Conservation (phyloP, 768 basidiomycete species). For the Suillus bovinus region DNA sequence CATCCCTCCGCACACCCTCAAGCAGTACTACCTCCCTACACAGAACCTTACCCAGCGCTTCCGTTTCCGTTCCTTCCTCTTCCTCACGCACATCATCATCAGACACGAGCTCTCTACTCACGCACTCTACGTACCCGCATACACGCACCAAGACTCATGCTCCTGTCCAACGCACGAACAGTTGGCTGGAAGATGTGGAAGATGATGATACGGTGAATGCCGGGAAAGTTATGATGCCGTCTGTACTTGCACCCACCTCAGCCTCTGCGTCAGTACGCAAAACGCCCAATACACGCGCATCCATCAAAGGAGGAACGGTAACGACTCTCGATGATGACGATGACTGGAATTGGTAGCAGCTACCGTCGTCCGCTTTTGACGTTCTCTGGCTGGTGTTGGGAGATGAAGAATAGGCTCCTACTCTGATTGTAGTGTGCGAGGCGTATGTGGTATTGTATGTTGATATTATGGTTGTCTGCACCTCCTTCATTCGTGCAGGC, state of each 20-base stretch:
- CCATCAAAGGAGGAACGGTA: conserved; percentile 6
- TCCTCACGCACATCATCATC: conserved; percentile 15
- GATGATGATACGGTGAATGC: conserved; percentile 26
- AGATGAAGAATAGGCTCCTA: background rate
- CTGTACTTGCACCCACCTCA: conserved; percentile 32
- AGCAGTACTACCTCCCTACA: conserved; percentile 15
- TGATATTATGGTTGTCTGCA: background rate
- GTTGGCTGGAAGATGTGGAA: conserved; percentile 44
- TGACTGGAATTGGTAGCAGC: conserved; percentile 60
- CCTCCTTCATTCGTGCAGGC: background rate
- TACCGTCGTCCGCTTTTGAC: background rate
- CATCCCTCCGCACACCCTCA: conserved; percentile 20
- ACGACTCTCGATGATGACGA: conserved; percentile 45
- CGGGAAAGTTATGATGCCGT: conserved; percentile 26
- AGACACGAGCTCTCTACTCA: conserved; percentile 15
- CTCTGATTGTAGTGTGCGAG: background rate
- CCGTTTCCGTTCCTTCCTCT: conserved; percentile 14
- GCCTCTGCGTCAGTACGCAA: conserved; percentile 6
- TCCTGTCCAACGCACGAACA: conserved; percentile 14
- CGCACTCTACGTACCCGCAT: conserved; percentile 18
- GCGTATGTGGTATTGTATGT: background rate
- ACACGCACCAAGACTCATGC: conserved; percentile 12
- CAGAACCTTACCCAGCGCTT: conserved; percentile 13
- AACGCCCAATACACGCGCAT: conserved; percentile 4
- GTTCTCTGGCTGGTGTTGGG: background rate